A percentile compares a stretch with the other conserved stretches of the same genome.
phyloP scores from a whole-genome alignment of 768 basidiomycete species.

The Coprinopsis sp. region DNA sequence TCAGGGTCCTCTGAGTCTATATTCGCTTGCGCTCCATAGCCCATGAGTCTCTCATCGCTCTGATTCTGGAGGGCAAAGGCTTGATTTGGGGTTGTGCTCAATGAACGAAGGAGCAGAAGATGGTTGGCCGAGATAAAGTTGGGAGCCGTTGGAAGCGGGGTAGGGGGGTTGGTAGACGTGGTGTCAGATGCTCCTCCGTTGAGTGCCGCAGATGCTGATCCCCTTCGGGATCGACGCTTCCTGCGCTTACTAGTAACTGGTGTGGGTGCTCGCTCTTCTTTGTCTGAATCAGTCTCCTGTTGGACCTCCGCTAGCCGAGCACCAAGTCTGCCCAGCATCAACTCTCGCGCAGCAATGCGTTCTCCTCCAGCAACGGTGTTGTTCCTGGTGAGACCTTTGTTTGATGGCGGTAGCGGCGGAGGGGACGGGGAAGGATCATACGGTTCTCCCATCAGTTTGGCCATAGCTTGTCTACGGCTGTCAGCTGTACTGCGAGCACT shows the following conservation, averaged over 20 bases:
- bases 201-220: constrained; percentile 38
- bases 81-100: constrained; percentile 41
- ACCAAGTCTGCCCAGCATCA: constrained; percentile 61
- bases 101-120: constrained; percentile 35
- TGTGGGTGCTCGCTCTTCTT: constrained; percentile 46
- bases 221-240: constrained; percentile 51
- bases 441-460: constrained; percentile 76
- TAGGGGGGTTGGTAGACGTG: constrained; percentile 49
- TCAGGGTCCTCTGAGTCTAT: constrained; percentile 25
- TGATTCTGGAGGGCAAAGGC: constrained; percentile 28
- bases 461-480: constrained; percentile 68
- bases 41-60: constrained; percentile 24
- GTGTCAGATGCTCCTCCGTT: constrained; percentile 40
- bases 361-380: constrained; percentile 84
- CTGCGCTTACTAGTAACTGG: constrained; percentile 47
- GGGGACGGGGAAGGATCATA: constrained; percentile 62
- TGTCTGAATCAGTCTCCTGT: constrained; percentile 59
- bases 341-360: constrained; percentile 64
- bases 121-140: constrained; percentile 39
- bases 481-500: constrained; percentile 80
- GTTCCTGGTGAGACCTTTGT: constrained; percentile 51
- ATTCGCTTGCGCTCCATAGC: constrained; percentile 18
- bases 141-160: constrained; percentile 53
- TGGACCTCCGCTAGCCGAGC: constrained; percentile 51
- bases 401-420: constrained; percentile 37